These are phyloP conservation scores for Penicillium capsulatum DNA, from an alignment of 2,329 filamentous ascomycete genomes.

Conservation along the genomic window DNA sequence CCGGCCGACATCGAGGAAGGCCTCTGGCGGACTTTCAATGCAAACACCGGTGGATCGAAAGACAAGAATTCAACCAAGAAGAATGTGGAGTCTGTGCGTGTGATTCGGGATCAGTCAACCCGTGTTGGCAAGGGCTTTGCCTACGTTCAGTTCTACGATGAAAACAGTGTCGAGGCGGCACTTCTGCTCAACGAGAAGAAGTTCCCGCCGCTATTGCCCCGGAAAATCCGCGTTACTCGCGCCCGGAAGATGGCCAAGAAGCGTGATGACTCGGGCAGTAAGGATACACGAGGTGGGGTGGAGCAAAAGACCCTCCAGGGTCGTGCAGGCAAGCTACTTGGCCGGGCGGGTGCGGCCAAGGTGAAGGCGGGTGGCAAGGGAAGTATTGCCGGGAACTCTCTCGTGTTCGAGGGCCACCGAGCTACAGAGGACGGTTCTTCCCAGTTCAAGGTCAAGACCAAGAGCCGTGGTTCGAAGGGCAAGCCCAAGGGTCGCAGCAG, in stretches of 20 bases:
- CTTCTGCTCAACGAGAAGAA: conserved; percentile 84
- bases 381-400: conserved; percentile 30
- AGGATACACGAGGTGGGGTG: conserved; percentile 24
- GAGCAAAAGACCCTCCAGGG: conserved; percentile 37
- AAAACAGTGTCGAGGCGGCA: conserved; percentile 84
- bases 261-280: conserved; percentile 17
- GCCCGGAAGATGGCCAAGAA: conserved; percentile 66
- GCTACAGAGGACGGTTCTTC: conserved; percentile 34
- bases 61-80: conserved; percentile 54
- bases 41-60: conserved; percentile 29
- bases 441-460: conserved; percentile 34
- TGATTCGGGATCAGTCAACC: conserved; percentile 83
- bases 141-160: conserved; percentile 93
- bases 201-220: conserved; percentile 89
- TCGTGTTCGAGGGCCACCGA: conserved; percentile 46
- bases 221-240: conserved; percentile 76
- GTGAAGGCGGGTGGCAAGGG: conserved; percentile 28
- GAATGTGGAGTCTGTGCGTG: conserved; percentile 86
- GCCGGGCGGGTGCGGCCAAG: conserved; percentile 38
- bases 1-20: conserved; percentile 90
- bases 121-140: conserved; percentile 95
- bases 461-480: conserved; percentile 39
- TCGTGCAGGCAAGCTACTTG: conserved; percentile 38
- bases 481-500: conserved; percentile 42
- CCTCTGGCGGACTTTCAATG: conserved; percentile 44